Percentiles rank a stretch among this genome's conserved stretches.
These are phyloP conservation scores for Debaryomyces fabryi DNA, from an alignment of 1,139 yeast genomes.

Conservation along the genomic window DNA sequence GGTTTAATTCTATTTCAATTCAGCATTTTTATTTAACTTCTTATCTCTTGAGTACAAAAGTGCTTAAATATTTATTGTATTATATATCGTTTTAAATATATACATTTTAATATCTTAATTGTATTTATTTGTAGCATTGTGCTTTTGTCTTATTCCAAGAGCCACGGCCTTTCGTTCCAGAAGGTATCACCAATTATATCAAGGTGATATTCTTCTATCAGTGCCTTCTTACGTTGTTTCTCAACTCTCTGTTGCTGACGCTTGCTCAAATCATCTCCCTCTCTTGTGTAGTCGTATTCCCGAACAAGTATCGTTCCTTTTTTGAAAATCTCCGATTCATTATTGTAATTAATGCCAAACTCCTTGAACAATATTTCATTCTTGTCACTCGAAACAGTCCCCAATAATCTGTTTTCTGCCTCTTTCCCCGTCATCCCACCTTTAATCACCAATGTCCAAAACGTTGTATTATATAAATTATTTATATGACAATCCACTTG, in stretches of 20 bases:
- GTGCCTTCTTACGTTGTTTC: conserved; percentile 53
- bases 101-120: neutral
- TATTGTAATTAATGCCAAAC: conserved; percentile 85
- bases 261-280: conserved; percentile 26
- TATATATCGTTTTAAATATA: conserved; percentile 6
- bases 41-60: neutral
- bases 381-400: conserved; percentile 81
- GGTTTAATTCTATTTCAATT: neutral
- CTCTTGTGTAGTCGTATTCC: conserved; percentile 35
- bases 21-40: conserved; percentile 1
- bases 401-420: conserved; percentile 72
- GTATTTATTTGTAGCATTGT: neutral
- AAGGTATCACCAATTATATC: conserved; percentile 62
- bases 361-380: conserved; percentile 79
- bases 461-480: conserved; percentile 88
- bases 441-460: conserved; percentile 79
- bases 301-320: conserved; percentile 80
- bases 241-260: conserved; percentile 55
- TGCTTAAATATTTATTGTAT: conserved; percentile 1
- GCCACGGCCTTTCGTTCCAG: conserved; percentile 53
- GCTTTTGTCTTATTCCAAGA: conserved; percentile 14
- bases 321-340: conserved; percentile 83
- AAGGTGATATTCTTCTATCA: conserved; percentile 48
- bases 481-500: conserved; percentile 97
- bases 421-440: conserved; percentile 76